Evolutionary conservation across 495 filamentous ascomycete species (phyloP).

Genomic region (Staphylotrichum longicolle): DNA sequence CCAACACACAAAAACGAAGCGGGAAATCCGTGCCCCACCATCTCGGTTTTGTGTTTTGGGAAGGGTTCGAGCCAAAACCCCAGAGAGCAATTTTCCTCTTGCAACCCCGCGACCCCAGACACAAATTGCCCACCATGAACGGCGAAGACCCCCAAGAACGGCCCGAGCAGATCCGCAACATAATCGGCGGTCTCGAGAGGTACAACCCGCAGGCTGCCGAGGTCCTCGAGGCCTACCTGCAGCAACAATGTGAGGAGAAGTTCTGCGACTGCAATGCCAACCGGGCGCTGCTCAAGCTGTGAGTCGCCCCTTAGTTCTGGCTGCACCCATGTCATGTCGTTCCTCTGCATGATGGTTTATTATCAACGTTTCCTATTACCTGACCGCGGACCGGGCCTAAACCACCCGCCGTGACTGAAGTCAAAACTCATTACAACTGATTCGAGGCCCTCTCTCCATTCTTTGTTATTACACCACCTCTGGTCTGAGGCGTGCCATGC

Average conservation of each 20-base stretch:
- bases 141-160: constrained; percentile 61
- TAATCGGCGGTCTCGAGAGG: constrained; percentile 91
- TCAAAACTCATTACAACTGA: constrained; percentile 61
- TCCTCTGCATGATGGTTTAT: constrained; percentile 62
- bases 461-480: not conserved
- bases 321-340: constrained; percentile 3
- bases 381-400: constrained; percentile 58
- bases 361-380: constrained; percentile 99
- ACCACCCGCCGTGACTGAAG: constrained; percentile 47
- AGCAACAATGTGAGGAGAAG: constrained; percentile 89
- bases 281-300: constrained; percentile 95
- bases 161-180: constrained; percentile 84
- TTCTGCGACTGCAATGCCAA: constrained; percentile 96
- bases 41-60: constrained; percentile 23
- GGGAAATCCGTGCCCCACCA: constrained; percentile 35
- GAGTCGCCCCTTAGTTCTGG: constrained; percentile 46
- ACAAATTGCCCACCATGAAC: constrained; percentile 48
- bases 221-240: constrained; percentile 92
- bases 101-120: constrained; percentile 23
- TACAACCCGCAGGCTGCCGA: constrained; percentile 98
- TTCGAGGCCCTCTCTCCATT: constrained; percentile 9
- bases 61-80: constrained; percentile 29
- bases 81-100: constrained; percentile 21
- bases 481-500: not conserved
- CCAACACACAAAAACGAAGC: constrained; percentile 7